These are phyloP conservation scores for Tetradesmus obliquus DNA, from an alignment of 139 green algal species.

Conservation along the genomic window DNA sequence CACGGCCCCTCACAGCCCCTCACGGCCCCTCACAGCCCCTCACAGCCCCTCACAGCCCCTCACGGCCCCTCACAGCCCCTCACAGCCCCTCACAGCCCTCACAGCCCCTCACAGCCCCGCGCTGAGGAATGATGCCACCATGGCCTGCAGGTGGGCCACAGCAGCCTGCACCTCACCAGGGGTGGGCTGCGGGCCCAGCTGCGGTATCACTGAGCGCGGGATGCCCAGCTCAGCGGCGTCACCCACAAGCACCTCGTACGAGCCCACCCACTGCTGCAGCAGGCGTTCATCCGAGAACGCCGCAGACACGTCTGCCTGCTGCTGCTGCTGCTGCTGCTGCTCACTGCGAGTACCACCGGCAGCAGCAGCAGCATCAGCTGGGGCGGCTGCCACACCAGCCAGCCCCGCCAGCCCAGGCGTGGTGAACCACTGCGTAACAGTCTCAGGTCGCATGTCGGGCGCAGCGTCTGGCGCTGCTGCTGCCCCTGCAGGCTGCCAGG, in stretches of 20 bases:
- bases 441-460: not conserved
- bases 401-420: not conserved
- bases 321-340: not conserved
- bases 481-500: not conserved
- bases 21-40: too few species aligned
- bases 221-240: constrained; percentile 35
- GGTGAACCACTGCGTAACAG: not conserved
- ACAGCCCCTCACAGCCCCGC: not conserved
- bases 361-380: not conserved
- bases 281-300: not conserved
- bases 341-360: not conserved
- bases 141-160: constrained; percentile 36
- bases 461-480: not conserved
- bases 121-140: constrained; percentile 38
- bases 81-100: not conserved
- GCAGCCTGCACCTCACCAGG: not conserved
- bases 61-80: too few species aligned
- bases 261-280: constrained; percentile 14
- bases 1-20: too few species aligned
- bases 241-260: constrained; percentile 12
- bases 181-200: not conserved
- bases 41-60: too few species aligned
- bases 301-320: not conserved
- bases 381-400: not conserved
- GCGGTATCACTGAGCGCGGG: constrained; percentile 23